Evolutionary conservation across 768 basidiomycete genomes (phyloP).

Genomic region (Calvatia gigantea): DNA sequence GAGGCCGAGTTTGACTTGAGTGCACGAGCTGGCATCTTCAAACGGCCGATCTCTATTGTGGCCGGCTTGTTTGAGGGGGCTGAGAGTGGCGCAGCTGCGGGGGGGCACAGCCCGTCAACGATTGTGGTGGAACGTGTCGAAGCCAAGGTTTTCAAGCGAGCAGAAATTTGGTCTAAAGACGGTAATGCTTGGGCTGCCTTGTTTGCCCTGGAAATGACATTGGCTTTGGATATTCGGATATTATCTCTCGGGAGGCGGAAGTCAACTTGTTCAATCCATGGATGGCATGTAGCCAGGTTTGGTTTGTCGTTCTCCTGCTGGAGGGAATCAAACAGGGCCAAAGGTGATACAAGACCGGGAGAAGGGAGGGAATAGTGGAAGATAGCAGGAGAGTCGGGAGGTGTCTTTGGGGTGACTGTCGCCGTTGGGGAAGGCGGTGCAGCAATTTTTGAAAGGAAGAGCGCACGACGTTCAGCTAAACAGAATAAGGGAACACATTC

Average conservation of each 20-base stretch:
- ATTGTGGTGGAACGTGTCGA: conserved; percentile 10
- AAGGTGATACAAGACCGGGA: conserved; percentile 60
- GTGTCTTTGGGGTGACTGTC: conserved; percentile 54
- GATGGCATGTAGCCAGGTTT: conserved; percentile 26
- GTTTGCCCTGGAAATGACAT: conserved; percentile 17
- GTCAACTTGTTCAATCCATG: conserved; percentile 69
- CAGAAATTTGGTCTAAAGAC: conserved; percentile 75
- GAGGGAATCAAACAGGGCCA: conserved; percentile 53
- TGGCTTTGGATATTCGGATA: conserved; percentile 15
- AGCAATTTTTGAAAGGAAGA: conserved; percentile 70
- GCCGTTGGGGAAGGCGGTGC: conserved; percentile 65
- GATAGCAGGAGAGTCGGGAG: conserved; percentile 66
- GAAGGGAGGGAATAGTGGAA: conserved; percentile 71
- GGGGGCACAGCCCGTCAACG: conserved; percentile 13
- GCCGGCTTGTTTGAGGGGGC: conserved; percentile 23
- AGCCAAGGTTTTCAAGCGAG: conserved; percentile 44
- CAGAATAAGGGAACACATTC: neutral
- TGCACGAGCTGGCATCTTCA: conserved; percentile 38
- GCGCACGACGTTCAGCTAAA: conserved; percentile 70
- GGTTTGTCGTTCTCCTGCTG: conserved; percentile 29
- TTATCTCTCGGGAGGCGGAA: conserved; percentile 40
- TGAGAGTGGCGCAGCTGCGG: conserved; percentile 14
- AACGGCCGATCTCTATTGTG: conserved; percentile 34
- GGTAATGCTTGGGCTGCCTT: conserved; percentile 34
- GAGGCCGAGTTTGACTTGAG: conserved; percentile 18